Evolutionary conservation across 2,329 filamentous ascomycete genomes (phyloP).

Genomic region (Phaeophleospora eucalypticola): DNA sequence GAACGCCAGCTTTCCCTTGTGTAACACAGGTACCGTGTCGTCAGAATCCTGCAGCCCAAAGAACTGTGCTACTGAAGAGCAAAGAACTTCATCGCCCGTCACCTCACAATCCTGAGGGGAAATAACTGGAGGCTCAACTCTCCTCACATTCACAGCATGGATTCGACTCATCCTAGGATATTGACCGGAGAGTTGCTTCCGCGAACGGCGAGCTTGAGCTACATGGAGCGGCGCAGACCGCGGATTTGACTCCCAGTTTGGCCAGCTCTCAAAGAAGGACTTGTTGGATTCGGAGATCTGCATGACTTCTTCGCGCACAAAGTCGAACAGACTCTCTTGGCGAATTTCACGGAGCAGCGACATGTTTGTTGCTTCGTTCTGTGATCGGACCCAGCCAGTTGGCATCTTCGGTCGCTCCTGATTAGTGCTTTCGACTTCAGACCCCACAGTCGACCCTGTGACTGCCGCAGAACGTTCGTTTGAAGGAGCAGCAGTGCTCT

Average conservation of each 20-base stretch:
- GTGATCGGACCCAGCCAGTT: no score
- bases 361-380: no score
- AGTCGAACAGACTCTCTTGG: background rate
- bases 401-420: no score
- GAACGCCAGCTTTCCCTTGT: background rate
- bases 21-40: background rate
- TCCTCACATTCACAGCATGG: no score
- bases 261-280: slow-evolving; percentile 13
- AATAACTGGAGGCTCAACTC: no score
- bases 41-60: background rate
- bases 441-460: no score
- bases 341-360: no score
- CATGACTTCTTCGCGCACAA: slow-evolving; percentile 5
- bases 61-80: background rate
- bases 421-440: no score
- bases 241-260: slow-evolving; percentile 19
- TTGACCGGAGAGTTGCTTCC: slow-evolving; percentile 33
- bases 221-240: slow-evolving; percentile 53
- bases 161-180: slow-evolving; percentile 4
- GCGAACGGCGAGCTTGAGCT: slow-evolving; percentile 36
- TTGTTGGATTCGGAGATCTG: slow-evolving; percentile 12
- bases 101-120: background rate
- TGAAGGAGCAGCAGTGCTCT: no score
- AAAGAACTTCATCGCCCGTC: background rate
- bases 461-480: no score